Evolutionary conservation across 1,139 yeast genomes (phyloP).

Genomic region (Yamadazyma blattariae): DNA sequence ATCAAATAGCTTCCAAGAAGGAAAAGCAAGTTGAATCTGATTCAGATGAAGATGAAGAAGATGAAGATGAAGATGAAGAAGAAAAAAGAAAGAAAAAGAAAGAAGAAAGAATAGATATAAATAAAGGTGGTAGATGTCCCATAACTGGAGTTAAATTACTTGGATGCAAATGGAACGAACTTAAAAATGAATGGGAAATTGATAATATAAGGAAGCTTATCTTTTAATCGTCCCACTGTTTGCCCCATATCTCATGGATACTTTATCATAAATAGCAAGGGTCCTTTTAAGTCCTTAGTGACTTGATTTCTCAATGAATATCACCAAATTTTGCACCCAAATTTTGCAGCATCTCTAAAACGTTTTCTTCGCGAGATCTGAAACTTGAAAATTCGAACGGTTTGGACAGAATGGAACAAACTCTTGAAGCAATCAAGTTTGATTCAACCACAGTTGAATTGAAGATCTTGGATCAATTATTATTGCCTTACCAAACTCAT

Average conservation of each 20-base stretch:
- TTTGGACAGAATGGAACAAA: constrained; percentile 8
- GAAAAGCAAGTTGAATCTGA: constrained; percentile 14
- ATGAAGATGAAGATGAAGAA: constrained; percentile 16
- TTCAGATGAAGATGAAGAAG: constrained; percentile 13
- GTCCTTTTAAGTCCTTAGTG: too few relatives aligned
- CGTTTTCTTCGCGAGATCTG: too few relatives aligned
- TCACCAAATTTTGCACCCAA: too few relatives aligned
- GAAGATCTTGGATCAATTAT: constrained; percentile 73
- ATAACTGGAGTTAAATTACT: constrained; percentile 70
- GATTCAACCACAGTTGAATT: constrained; percentile 46
- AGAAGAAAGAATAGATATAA: constrained; percentile 18
- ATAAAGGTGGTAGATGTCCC: constrained; percentile 79
- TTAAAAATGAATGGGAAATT: constrained; percentile 64
- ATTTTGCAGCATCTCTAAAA: too few relatives aligned
- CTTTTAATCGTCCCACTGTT: too few relatives aligned
- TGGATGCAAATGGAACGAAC: constrained; percentile 66
- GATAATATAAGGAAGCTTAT: constrained; percentile 73
- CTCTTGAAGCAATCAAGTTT: constrained; percentile 70
- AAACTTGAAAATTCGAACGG: too few relatives aligned
- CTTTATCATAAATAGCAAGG: too few relatives aligned
- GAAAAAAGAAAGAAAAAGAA: constrained; percentile 15
- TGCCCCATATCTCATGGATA: too few relatives aligned
- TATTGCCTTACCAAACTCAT: constrained; percentile 73
- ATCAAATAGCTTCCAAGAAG: constrained; percentile 14
- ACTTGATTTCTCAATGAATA: too few relatives aligned